Conservation (phyloP, 371 early-diverging fungal species). For the Apophysomyces sp. region DNA sequence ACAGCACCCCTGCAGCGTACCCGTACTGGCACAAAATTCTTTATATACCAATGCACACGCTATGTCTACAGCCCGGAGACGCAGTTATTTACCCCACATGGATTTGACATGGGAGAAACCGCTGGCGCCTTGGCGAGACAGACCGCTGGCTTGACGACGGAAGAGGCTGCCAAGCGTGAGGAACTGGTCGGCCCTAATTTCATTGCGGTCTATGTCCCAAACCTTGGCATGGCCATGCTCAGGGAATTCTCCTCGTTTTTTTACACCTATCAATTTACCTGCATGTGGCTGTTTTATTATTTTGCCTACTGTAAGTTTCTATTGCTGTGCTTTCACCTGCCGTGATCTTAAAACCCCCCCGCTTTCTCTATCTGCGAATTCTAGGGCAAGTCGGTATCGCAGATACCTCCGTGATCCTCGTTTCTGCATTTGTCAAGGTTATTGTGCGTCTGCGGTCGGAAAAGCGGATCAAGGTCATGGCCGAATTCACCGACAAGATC, state of each 20-base stretch:
- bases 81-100: conserved; percentile 51
- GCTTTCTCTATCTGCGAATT: neutral
- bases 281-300: conserved; percentile 70
- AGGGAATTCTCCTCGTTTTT: conserved; percentile 67
- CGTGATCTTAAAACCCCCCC: neutral
- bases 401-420: conserved; percentile 60
- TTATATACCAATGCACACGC: conserved; percentile 74
- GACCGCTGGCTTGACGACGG: conserved; percentile 43
- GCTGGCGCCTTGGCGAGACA: conserved; percentile 46
- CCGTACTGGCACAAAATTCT: conserved; percentile 51
- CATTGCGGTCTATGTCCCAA: conserved; percentile 56
- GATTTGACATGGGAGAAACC: conserved; percentile 52
- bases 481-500: conserved; percentile 45
- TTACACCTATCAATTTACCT: conserved; percentile 74
- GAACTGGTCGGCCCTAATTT: conserved; percentile 66
- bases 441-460: conserved; percentile 58
- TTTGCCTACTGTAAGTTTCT: conserved; percentile 60
- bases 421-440: conserved; percentile 67
- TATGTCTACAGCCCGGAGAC: conserved; percentile 56
- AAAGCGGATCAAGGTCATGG: conserved; percentile 59
- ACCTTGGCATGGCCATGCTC: conserved; percentile 42
- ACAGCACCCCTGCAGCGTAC: conserved; percentile 46
- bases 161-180: conserved; percentile 51
- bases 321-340: neutral
- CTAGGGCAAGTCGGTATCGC: conserved; percentile 60